Conservation (phyloP, 257 asterid genomes). For the Solanum appendiculatum region DNA sequence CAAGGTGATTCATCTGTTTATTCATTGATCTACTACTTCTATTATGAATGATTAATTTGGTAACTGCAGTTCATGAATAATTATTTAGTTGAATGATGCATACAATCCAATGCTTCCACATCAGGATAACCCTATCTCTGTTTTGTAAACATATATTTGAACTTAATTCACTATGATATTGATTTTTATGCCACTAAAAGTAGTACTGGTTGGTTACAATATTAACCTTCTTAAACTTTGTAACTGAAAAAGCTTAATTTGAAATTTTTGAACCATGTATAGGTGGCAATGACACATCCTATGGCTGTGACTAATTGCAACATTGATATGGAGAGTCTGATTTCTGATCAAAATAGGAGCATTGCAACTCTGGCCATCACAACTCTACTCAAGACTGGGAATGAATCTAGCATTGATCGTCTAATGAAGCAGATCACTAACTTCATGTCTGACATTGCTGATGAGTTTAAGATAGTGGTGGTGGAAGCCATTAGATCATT, state of each 20-base stretch:
- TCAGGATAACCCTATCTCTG: background rate
- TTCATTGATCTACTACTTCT: background rate
- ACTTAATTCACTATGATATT: background rate
- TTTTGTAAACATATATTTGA: background rate
- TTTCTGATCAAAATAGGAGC: slow-evolving; percentile 90
- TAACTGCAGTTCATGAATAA: background rate
- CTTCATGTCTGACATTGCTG: slow-evolving; percentile 97
- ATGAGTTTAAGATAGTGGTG: slow-evolving; percentile 94
- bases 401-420: slow-evolving; percentile 89
- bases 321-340: slow-evolving; percentile 94
- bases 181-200: background rate
- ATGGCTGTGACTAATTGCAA: slow-evolving; percentile 91
- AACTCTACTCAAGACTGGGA: slow-evolving; percentile 90
- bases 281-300: slow-evolving; percentile 97
- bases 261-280: slow-evolving; percentile 7
- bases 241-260: background rate
- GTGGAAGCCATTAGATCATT: slow-evolving; percentile 90
- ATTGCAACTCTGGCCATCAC: slow-evolving; percentile 93
- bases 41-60: background rate
- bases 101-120: background rate
- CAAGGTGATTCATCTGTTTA: slow-evolving; percentile 42
- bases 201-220: background rate
- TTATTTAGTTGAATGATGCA: background rate
- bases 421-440: slow-evolving; percentile 90
- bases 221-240: background rate